Percentiles rank a stretch among this genome's conserved stretches.
Conservation (phyloP, 805 yeast genomes). For the Saccharomyces mikatae region DNA sequence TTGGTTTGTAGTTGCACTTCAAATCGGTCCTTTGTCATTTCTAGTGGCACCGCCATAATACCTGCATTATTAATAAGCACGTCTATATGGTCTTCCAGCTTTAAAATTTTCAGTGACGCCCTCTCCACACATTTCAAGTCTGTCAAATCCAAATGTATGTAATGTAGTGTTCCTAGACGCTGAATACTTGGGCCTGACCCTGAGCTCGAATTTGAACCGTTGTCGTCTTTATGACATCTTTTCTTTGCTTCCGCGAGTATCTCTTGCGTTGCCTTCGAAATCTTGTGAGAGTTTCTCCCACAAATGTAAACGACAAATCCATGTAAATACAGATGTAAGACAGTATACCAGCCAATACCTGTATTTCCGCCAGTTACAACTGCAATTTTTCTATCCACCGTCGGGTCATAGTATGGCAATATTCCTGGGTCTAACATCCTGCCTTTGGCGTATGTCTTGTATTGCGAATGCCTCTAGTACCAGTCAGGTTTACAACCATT, state of each 20-base stretch:
- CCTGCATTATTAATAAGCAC: slow-evolving; percentile 74
- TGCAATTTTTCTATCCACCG: slow-evolving; percentile 49
- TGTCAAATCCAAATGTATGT: slow-evolving; percentile 48
- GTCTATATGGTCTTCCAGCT: slow-evolving; percentile 44
- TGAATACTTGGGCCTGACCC: slow-evolving; percentile 8
- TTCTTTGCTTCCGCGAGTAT: slow-evolving; percentile 45
- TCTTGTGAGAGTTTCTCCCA: slow-evolving; percentile 54
- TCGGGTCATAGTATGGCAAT: slow-evolving; percentile 57
- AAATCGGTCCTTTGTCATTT: slow-evolving; percentile 56
- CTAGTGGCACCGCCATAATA: slow-evolving; percentile 66
- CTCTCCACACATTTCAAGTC: slow-evolving; percentile 38
- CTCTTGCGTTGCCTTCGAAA: slow-evolving; percentile 48
- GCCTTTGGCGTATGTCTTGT: background rate
- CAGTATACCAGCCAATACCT: slow-evolving; percentile 75
- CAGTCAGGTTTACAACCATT: background rate
- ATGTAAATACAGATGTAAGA: slow-evolving; percentile 66
- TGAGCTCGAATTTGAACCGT: background rate
- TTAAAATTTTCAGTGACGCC: slow-evolving; percentile 42
- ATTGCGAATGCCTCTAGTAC: background rate
- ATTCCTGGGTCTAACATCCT: slow-evolving; percentile 37
- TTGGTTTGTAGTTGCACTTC: slow-evolving; percentile 78
- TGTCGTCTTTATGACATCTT: slow-evolving; percentile 11
- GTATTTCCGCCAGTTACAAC: slow-evolving; percentile 75
- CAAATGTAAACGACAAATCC: slow-evolving; percentile 71
- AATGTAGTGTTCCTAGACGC: slow-evolving; percentile 43